Evolutionary conservation across 768 basidiomycete genomes (phyloP), one percentile per base, ranked within the genome.

Genomic region (Pholiota conissans): DNA sequence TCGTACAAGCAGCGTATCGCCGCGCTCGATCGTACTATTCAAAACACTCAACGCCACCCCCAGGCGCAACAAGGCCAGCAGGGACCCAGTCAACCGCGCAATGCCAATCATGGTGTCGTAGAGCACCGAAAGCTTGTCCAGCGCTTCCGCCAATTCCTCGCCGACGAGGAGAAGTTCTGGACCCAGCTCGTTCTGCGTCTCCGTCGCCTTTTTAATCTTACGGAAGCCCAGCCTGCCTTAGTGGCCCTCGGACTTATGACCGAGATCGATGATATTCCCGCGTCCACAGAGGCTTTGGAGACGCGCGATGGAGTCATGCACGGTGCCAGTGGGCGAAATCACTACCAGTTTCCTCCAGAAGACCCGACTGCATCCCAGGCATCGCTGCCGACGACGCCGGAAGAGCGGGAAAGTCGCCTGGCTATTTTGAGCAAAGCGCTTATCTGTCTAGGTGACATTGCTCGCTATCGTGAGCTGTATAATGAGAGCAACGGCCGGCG

Each of bases 141-240:
- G 47, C 85, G 92, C 39, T 98, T 99, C 76, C 82, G 90, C 32
- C 88, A 93, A 65, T 97, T 95, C 69, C 83, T 99, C 13, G 81
- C 86, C 0, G 86, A 90, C 29, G 96, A 99, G 71, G 92, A 95
- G 69, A 89, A 86, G 64, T 97, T 96, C 72, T 99, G 95, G 90
- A 84, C 81, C 27, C 84, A 87, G 58, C 80, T 98, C 18, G 79
- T 95, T 45, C 75, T 86, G 48, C 84, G 94, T 32, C 77, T 95
- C 61, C 86, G 86, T 46, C 83, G 86, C 56, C 79, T 86, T 8
- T 93, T 91, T 59, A 80, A 72, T 4, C 78, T 95, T n/a, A 76
- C 82, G 35, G 85, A 90, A 63, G 87, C 85, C 1, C 75, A 79
- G 9, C 72, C 83, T 4, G 75, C 81, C 26, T 79, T 95, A 32